These are phyloP conservation scores for Kalanchoe fedtschenkoi DNA, from an alignment of 164 flowering plant species.

Conservation along the genomic window DNA sequence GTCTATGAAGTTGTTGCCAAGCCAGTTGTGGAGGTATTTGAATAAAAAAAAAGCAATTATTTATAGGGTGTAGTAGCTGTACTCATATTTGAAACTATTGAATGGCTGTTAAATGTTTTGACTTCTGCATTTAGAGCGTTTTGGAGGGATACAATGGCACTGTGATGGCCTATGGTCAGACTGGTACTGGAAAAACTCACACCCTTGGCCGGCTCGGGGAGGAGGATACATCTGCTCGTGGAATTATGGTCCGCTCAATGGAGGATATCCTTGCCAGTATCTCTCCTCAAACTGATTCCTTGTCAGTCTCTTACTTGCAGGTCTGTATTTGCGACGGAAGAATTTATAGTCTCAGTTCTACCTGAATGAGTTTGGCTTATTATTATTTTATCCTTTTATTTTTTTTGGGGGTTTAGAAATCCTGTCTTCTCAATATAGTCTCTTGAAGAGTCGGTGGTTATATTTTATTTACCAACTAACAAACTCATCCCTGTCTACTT, in stretches of 20 bases:
- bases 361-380: background rate
- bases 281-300: conserved; percentile 62
- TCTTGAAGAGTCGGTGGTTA: background rate
- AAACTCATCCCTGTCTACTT: background rate
- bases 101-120: background rate
- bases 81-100: background rate
- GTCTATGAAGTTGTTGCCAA: conserved; percentile 98
- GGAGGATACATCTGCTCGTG: conserved; percentile 88
- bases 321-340: conserved; percentile 21
- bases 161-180: conserved; percentile 98
- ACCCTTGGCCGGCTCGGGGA: conserved; percentile 94
- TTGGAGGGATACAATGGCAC: conserved; percentile 97
- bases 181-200: conserved; percentile 96
- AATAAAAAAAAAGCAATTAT: background rate
- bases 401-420: background rate
- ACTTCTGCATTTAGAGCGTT: conserved; percentile 53
- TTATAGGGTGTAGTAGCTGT: background rate
- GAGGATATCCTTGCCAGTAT: conserved; percentile 76
- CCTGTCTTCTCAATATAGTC: background rate
- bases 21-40: conserved; percentile 94
- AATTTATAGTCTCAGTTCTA: background rate
- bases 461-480: background rate
- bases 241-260: conserved; percentile 98
- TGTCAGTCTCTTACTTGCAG: conserved; percentile 86
- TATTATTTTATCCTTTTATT: background rate